Evolutionary conservation across 140 eudicot species (phyloP).

Genomic region (Stevia rebaudiana): DNA sequence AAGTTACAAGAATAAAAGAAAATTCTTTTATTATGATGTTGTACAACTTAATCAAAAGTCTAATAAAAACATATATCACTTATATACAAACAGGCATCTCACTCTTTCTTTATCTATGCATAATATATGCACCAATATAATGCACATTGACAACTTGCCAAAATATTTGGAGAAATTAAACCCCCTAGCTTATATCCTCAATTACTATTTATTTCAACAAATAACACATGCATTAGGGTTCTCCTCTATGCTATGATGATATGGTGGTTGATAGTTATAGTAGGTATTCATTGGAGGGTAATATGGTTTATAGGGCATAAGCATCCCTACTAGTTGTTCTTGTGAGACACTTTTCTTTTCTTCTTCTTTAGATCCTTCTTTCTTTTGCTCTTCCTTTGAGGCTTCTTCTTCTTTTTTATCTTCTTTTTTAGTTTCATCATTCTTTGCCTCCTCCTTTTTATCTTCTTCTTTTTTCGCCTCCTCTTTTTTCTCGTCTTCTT

Average conservation of each 20-base stretch:
- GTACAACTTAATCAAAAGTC: constrained; percentile 20
- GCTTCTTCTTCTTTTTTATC: constrained; percentile 31
- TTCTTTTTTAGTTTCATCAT: constrained; percentile 50
- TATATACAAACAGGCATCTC: constrained; percentile 29
- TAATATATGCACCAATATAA: constrained; percentile 11
- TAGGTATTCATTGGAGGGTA: constrained; percentile 59
- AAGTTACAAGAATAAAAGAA: not conserved
- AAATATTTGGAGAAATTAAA: constrained; percentile 19
- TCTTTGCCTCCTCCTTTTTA: constrained; percentile 49
- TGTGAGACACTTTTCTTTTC: constrained; percentile 28
- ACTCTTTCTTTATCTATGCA: constrained; percentile 21
- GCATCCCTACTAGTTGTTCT: constrained; percentile 46
- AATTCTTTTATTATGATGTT: constrained; percentile 9
- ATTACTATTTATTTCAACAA: constrained; percentile 26
- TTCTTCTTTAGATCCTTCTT: constrained; percentile 38
- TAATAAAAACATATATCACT: constrained; percentile 30
- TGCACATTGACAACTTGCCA: constrained; percentile 23
- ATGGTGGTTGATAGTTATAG: constrained; percentile 55
- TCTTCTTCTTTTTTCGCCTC: constrained; percentile 46
- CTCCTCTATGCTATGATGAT: constrained; percentile 82
- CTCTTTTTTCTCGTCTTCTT: constrained; percentile 59
- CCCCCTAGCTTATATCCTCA: constrained; percentile 9
- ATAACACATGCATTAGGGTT: constrained; percentile 82
- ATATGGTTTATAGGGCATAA: constrained; percentile 71
- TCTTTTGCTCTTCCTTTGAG: constrained; percentile 35